These are phyloP conservation scores for Yamadazyma laniorum DNA, from an alignment of 805 yeast genomes.

Conservation along the genomic window DNA sequence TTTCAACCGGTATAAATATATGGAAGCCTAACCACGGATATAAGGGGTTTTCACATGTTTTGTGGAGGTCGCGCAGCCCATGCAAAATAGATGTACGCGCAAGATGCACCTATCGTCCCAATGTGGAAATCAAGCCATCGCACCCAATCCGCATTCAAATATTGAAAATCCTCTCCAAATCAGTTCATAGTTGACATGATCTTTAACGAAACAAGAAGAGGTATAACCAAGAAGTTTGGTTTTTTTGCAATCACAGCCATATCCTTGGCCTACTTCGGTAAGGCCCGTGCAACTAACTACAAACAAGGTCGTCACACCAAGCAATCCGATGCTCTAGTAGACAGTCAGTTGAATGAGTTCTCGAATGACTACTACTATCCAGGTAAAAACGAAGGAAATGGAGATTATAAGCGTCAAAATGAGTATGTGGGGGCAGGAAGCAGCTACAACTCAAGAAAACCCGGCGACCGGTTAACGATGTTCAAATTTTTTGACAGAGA, in stretches of 20 bases:
- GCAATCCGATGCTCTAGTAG: constrained; percentile 38
- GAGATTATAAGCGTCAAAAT: constrained; percentile 47
- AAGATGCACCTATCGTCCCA: neutral
- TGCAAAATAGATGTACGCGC: no score
- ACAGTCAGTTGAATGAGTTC: constrained; percentile 30
- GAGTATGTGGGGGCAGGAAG: constrained; percentile 68
- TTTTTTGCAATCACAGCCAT: constrained; percentile 31
- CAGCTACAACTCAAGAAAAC: constrained; percentile 54
- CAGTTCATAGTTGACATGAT: no score
- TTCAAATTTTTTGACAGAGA: constrained; percentile 23
- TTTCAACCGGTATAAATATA: neutral
- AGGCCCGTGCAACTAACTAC: constrained; percentile 31
- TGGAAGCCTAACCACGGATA: constrained; percentile 4
- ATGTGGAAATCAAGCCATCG: neutral
- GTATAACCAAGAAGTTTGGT: constrained; percentile 34
- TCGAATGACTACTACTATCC: constrained; percentile 42
- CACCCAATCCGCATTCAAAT: no score
- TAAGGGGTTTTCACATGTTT: constrained; percentile 5
- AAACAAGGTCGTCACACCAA: constrained; percentile 34
- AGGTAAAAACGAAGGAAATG: constrained; percentile 38
- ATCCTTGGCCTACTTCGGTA: constrained; percentile 32
- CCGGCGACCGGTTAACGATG: constrained; percentile 51
- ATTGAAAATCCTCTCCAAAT: no score
- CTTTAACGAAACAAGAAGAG: constrained; percentile 32
- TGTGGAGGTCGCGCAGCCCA: constrained; percentile 8